Percentiles rank a stretch among this genome's conserved stretches.
Evolutionary conservation across 2,329 filamentous ascomycete genomes (phyloP).

Genomic region (Paramyrothecium sp.): DNA sequence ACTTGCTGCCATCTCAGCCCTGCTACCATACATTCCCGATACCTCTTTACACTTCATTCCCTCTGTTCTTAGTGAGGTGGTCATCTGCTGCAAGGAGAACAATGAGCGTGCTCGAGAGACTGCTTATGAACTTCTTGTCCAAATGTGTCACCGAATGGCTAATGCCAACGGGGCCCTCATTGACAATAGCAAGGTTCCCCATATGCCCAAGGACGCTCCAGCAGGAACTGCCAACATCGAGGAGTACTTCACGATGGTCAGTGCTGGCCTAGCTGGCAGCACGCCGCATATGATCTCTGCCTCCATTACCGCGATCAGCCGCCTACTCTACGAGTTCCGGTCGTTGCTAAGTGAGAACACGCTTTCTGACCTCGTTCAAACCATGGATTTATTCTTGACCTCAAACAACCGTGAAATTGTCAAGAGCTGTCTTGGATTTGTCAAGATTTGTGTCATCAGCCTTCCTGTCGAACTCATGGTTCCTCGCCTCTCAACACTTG

Average conservation of each 20-base stretch:
- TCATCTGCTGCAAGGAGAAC: constrained; percentile 95
- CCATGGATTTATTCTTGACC: constrained; percentile 93
- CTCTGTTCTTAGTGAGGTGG: constrained; percentile 85
- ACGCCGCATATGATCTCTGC: constrained; percentile 98
- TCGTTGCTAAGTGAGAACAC: constrained; percentile 65
- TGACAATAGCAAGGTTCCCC: constrained; percentile 79
- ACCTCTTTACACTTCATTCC: constrained; percentile 90
- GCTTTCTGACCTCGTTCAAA: constrained; percentile 82
- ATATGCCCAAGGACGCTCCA: constrained; percentile 81
- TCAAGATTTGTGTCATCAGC: constrained; percentile 91
- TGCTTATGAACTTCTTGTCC: constrained; percentile 86
- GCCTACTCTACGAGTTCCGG: constrained; percentile 92
- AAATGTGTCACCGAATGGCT: constrained; percentile 80
- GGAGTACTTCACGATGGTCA: constrained; percentile 98
- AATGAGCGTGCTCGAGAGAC: constrained; percentile 91
- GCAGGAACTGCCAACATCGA: constrained; percentile 79
- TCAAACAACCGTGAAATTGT: constrained; percentile 98
- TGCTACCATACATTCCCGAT: constrained; percentile 76
- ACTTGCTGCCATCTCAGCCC: constrained; percentile 75
- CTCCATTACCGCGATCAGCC: constrained; percentile 89
- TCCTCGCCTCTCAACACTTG: constrained; percentile 71
- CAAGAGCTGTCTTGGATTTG: constrained; percentile 88
- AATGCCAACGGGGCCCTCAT: constrained; percentile 68
- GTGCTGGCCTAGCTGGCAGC: constrained; percentile 86
- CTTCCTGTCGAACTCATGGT: constrained; percentile 77